Evolutionary conservation across 2,329 filamentous ascomycete genomes (phyloP).

Genomic region (Monosporascus sp.): DNA sequence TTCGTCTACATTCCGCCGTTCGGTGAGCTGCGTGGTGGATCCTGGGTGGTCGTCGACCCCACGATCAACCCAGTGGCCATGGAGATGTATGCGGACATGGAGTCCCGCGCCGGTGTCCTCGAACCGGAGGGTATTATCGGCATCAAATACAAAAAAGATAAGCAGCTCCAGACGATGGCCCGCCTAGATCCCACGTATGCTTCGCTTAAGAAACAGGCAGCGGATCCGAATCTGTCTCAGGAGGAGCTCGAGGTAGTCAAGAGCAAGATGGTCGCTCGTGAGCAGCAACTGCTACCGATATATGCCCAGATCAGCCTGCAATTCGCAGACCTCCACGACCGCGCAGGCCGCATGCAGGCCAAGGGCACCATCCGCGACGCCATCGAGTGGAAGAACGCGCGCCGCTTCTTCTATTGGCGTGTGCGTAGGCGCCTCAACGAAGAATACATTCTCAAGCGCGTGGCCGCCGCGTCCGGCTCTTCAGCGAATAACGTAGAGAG

Average conservation of each 20-base stretch:
- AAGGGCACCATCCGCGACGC: constrained; percentile 87
- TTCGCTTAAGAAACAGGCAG: constrained; percentile 73
- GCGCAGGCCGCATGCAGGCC: constrained; percentile 94
- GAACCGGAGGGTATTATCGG: constrained; percentile 97
- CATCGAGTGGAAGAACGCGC: constrained; percentile 80
- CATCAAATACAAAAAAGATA: constrained; percentile 98
- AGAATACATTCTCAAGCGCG: constrained; percentile 92
- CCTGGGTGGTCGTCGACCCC: constrained; percentile 98
- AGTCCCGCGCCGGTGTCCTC: constrained; percentile 91
- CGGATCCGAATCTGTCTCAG: constrained; percentile 60
- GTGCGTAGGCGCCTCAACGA: constrained; percentile 94
- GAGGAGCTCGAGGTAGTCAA: constrained; percentile 78
- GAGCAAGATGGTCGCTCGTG: constrained; percentile 75
- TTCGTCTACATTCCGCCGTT: constrained; percentile 98
- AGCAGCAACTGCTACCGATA: constrained; percentile 84
- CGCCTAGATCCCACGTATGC: constrained; percentile 83
- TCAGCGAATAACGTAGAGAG: constrained; percentile 37
- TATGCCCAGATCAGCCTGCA: constrained; percentile 95
- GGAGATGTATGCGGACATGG: constrained; percentile 99
- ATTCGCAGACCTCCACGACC: constrained; percentile 95
- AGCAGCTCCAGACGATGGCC: constrained; percentile 95
- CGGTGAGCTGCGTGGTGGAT: constrained; percentile 95
- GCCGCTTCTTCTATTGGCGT: constrained; percentile 99
- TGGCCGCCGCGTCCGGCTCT: constrained; percentile 45
- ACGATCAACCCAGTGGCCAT: constrained; percentile 95